Evolutionary conservation across 257 asterid species (phyloP).

Genomic region (Thymus quinquecostatus): DNA sequence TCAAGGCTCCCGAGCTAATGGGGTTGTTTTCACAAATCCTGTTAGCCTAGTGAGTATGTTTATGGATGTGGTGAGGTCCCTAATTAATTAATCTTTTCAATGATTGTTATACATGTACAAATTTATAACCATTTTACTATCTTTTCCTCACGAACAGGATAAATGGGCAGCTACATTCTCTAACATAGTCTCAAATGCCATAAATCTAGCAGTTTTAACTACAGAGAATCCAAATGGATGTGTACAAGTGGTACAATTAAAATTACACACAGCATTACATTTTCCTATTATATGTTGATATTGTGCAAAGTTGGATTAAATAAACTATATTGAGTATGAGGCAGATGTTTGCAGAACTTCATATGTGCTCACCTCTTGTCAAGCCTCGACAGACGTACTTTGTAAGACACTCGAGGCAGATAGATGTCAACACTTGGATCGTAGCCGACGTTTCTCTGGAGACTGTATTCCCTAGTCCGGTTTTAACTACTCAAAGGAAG

Average conservation of each 20-base stretch:
- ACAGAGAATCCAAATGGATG: slow-evolving; percentile 42
- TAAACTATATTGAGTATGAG: not conserved
- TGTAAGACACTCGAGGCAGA: slow-evolving; percentile 50
- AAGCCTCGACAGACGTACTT: slow-evolving; percentile 48
- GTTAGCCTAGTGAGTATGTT: slow-evolving; percentile 42
- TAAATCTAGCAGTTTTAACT: slow-evolving; percentile 42
- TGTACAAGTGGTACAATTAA: slow-evolving; percentile 52
- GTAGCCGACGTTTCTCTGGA: slow-evolving; percentile 65
- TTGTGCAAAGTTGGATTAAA: not conserved
- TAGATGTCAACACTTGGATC: slow-evolving; percentile 46
- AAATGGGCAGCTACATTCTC: slow-evolving; percentile 55
- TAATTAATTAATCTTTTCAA: not conserved
- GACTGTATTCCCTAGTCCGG: slow-evolving; percentile 44
- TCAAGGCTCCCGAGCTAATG: slow-evolving; percentile 55
- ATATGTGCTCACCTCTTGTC: slow-evolving; percentile 56
- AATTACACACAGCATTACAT: too few species aligned
- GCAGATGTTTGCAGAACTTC: slow-evolving; percentile 57
- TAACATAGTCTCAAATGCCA: slow-evolving; percentile 52
- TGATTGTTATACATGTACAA: not conserved
- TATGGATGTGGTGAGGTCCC: slow-evolving; percentile 53
- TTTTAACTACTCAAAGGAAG: slow-evolving; percentile 38
- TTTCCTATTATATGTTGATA: not conserved
- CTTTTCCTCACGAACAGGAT: slow-evolving; percentile 41
- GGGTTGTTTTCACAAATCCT: slow-evolving; percentile 46
- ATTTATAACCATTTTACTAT: too few species aligned